These are phyloP conservation scores for Durotheca rogersii DNA, from an alignment of 495 filamentous ascomycete genomes.

Conservation along the genomic window DNA sequence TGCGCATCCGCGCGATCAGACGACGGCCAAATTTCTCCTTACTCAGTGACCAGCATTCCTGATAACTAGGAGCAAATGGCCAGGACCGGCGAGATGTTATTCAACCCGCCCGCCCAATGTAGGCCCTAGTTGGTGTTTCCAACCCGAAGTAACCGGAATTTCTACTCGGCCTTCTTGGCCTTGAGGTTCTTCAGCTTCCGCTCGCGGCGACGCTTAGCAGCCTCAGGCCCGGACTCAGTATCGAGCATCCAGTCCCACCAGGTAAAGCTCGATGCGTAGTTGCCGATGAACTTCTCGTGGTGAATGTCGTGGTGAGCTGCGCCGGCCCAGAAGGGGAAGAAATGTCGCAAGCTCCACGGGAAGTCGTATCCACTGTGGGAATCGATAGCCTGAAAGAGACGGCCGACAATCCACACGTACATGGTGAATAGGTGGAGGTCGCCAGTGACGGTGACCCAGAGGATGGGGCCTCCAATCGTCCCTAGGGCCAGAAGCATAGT, in stretches of 20 bases:
- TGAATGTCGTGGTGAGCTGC: constrained; percentile 95
- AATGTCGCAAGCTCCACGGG: constrained; percentile 91
- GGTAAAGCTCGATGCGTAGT: constrained; percentile 95
- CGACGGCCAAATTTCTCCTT: background rate
- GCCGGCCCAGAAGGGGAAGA: constrained; percentile 97
- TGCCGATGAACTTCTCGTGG: constrained; percentile 96
- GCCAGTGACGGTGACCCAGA: constrained; percentile 80
- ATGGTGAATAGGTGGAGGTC: constrained; percentile 94
- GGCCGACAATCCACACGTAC: constrained; percentile 93
- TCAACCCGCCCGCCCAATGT: constrained; percentile 1
- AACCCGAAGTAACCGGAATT: constrained; percentile 1
- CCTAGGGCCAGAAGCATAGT: constrained; percentile 97
- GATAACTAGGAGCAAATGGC: constrained; percentile 16
- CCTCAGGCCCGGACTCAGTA: constrained; percentile 88
- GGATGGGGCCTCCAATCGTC: constrained; percentile 76
- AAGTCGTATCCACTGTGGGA: constrained; percentile 97
- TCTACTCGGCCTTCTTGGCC: constrained; percentile 66
- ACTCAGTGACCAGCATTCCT: constrained; percentile 26
- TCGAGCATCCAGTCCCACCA: constrained; percentile 98
- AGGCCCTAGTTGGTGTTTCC: constrained; percentile 1
- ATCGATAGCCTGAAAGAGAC: constrained; percentile 97
- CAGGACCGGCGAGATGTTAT: constrained; percentile 6
- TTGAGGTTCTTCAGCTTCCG: constrained; percentile 63
- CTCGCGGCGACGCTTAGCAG: constrained; percentile 79
- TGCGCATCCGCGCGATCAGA: constrained; percentile 8